These are phyloP conservation scores for Aspergillus bridgeri DNA, from an alignment of 495 filamentous ascomycete species.

Conservation along the genomic window DNA sequence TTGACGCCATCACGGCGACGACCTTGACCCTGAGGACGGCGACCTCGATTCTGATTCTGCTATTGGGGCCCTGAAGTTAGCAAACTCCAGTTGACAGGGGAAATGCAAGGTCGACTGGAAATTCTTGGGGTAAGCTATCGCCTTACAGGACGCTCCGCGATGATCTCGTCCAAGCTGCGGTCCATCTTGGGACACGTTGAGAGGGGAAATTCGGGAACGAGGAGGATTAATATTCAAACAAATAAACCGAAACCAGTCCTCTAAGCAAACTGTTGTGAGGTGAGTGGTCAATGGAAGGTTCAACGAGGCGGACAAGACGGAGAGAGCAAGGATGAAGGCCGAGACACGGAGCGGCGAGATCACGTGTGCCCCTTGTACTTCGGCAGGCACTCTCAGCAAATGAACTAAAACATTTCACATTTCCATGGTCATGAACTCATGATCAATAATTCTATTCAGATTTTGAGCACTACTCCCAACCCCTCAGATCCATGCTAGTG, in stretches of 20 bases:
- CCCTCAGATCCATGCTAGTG: background rate
- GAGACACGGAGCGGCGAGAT: background rate
- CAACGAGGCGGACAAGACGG: background rate
- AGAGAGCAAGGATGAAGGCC: background rate
- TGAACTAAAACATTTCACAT: too few relatives aligned
- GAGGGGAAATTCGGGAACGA: background rate
- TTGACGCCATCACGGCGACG: constrained; percentile 75
- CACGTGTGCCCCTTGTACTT: background rate
- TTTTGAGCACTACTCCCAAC: constrained; percentile 8
- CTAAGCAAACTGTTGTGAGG: background rate
- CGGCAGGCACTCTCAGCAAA: background rate
- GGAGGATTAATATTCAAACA: background rate
- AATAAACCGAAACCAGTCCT: background rate
- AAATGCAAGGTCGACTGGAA: background rate
- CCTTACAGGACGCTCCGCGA: constrained; percentile 74
- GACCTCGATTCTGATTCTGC: constrained; percentile 39
- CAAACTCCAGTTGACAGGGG: background rate
- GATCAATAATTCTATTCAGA: constrained; percentile 2
- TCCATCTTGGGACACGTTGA: constrained; percentile 54
- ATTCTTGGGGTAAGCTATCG: background rate
- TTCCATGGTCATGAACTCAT: background rate
- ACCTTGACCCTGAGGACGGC: constrained; percentile 57
- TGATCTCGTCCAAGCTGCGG: constrained; percentile 80
- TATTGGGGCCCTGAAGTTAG: constrained; percentile 14
- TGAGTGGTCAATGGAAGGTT: background rate